Evolutionary conservation across 768 basidiomycete genomes (phyloP), one percentile per base, ranked within the genome.

Genomic region (Chalciporus sphaerocephalus): DNA sequence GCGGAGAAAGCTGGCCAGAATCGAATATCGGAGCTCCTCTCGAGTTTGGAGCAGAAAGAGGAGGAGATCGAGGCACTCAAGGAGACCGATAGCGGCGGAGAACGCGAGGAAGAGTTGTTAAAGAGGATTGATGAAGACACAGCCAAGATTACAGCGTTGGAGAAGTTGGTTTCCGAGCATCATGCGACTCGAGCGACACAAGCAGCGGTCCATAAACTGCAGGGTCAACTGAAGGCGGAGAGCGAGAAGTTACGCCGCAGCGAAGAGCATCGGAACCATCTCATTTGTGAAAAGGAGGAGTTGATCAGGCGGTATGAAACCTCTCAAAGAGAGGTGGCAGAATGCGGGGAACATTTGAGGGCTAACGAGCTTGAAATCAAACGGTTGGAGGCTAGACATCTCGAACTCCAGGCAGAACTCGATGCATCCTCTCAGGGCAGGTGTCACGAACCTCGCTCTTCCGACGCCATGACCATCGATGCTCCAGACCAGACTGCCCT

Each of bases 121-220:
- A 71, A 74, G 61, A 72, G 87, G 51, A 79, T 89, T 22, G 85
- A 88, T 35, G 83, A 85, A 55, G 85, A 88, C 50, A 81, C 81
- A 38, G 79, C 76, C 5, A 84, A 80, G 62, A 81, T 87, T 27
- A 64, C 67, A 3, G 74, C 78, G 3, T 57, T 87, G 45, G 80
- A 85, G 57, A 64, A 60, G 36, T 62, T 78, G 61, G 57, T 78
- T 3, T 60, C 67, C 18, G 72, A 72, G 23, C 58, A 68, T n/a
- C 65, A 71, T 18, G 61, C 71, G 36, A 44, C 67, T 9, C 50
- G 50, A 36, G 44, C 53, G 13, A 57, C 34, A 37, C 63, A 70
- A 46, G 52, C 58, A n/a, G 58, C 67, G 48, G 68, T 70, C 47
- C 67, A 73, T 25, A 74, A 68, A 37, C 51, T 80, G 32, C 66